Evolutionary conservation across 1,139 yeast species (phyloP).

Genomic region (Pichia inconspicua): DNA sequence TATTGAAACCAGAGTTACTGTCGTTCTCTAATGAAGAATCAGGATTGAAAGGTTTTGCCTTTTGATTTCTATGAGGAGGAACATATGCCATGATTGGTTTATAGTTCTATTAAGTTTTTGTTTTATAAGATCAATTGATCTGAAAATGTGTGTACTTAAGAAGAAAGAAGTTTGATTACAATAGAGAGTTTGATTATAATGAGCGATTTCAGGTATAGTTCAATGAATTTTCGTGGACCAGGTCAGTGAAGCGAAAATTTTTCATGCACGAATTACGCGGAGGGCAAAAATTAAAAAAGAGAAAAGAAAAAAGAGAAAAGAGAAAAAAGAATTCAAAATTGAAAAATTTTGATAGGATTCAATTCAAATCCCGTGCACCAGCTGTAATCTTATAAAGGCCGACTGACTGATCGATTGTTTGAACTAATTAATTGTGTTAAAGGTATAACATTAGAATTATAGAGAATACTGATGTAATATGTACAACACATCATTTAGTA

Average conservation of each 20-base stretch:
- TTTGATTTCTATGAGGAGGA: conserved; percentile 27
- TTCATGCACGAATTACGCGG: background rate
- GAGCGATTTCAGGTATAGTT: background rate
- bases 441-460: background rate
- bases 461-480: background rate
- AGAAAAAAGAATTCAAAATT: background rate
- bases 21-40: conserved; percentile 1
- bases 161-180: background rate
- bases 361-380: conserved; percentile 1
- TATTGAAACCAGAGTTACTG: background rate
- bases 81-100: conserved; percentile 25
- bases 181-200: background rate
- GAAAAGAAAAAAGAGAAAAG: background rate
- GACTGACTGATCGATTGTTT: too few species aligned
- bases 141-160: background rate
- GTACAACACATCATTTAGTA: background rate
- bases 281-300: background rate
- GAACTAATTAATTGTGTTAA: background rate
- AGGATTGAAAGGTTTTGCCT: background rate
- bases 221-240: background rate
- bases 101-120: background rate
- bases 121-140: background rate
- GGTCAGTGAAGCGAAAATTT: conserved; percentile 1
- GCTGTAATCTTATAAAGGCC: too few species aligned
- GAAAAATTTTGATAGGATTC: too few species aligned